These are phyloP conservation scores for Cenchrus americanus DNA, from an alignment of 176 grass and related monocot species.

Conservation along the genomic window DNA sequence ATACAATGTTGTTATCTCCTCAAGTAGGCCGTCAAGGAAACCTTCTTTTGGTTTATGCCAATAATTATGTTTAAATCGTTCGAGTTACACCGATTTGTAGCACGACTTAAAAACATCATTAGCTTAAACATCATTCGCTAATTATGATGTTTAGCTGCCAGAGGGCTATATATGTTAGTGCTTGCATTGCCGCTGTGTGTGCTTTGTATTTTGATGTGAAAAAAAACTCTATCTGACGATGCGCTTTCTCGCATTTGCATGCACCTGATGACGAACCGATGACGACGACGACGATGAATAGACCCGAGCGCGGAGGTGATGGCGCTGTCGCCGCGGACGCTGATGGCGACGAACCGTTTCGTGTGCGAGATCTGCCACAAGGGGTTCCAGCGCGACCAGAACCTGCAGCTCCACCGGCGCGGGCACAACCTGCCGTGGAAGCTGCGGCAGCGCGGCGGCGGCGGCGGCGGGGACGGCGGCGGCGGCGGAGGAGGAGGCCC, in stretches of 20 bases:
- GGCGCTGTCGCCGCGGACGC: slow-evolving; percentile 75
- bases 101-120: too few species aligned
- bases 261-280: not conserved
- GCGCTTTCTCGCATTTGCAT: not conserved
- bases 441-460: slow-evolving; percentile 56
- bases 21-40: not conserved
- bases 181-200: too few species aligned
- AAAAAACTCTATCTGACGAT: not conserved
- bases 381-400: slow-evolving; percentile 93
- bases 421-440: slow-evolving; percentile 99
- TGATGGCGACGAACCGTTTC: slow-evolving; percentile 87
- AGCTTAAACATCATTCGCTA: too few species aligned
- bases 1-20: not conserved
- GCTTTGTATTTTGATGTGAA: too few species aligned
- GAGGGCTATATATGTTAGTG: too few species aligned
- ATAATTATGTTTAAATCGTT: not conserved
- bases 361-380: slow-evolving; percentile 97
- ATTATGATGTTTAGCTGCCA: too few species aligned
- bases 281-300: not conserved
- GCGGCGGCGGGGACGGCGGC: not conserved
- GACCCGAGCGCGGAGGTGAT: slow-evolving; percentile 93
- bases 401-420: slow-evolving; percentile 96
- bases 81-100: too few species aligned
- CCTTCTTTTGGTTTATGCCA: not conserved
- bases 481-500: not conserved